Base-by-base conservation (phyloP, 2,329 filamentous ascomycete species). In the Trichoderma semiorbis region DNA sequence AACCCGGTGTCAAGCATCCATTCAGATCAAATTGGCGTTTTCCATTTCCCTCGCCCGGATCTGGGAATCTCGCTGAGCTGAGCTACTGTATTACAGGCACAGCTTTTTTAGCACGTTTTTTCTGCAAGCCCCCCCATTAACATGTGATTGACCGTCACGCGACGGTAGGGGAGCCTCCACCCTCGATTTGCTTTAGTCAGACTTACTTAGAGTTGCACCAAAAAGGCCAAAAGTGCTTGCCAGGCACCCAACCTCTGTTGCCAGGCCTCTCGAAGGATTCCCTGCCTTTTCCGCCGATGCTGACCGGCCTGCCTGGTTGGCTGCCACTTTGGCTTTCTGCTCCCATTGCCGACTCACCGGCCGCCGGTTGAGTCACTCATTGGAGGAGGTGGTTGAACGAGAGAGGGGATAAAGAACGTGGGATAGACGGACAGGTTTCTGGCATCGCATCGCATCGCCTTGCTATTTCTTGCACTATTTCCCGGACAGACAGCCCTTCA, bases 101-200 rank as follows among this genome's bases (percentile, higher is more conserved):
- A 24, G 47, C 47, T 11, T 53, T 53, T 53, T 53, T 53, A 53
- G 47, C 47, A 53, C n/a, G 47, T 53, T 53, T 53, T 50, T 53
- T 53, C 47, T 53, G 47, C 11, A 28, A 26, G 11, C n/a, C 47
- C 34, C 34, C 34, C 53, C 58, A 21, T 70, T 71, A 24, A 28
- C 70, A 72, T 72, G 70, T 72, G 70, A 72, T 69, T 64, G 39
- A 34, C 39, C 43, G 70, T 69, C 70, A 69, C 70, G 57, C 55
- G 70, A 65, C 55, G 63, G 34, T 16, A 34, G 28, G 26, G 24
- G 61, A 64, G 61, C 61, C 55, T 70, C 68, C 60, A 70, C 58
- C 58, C 50, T 18, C 16, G 30, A 39, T 14, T 28, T 36, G 43
- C 43, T 63, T 64, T 64, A 57, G 58, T 63, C 43, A 64, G 60